A percentile compares a stretch with the other conserved stretches of the same genome.
Conservation (phyloP, 23 red algal species). For the Rhodosorus marinus region DNA sequence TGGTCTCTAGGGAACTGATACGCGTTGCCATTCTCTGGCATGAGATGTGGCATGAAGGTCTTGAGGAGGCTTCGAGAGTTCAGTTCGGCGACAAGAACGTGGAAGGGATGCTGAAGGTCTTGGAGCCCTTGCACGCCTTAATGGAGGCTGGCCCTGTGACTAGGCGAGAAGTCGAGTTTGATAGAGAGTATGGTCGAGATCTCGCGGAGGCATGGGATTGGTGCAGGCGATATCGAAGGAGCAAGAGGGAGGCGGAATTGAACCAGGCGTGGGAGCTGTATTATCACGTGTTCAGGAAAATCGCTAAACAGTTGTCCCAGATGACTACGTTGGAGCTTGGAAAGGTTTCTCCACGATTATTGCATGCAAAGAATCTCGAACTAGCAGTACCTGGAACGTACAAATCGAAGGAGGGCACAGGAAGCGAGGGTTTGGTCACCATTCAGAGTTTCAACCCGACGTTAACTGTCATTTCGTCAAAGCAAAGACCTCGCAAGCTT, state of each 20-base stretch:
- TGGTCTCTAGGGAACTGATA: constrained; percentile 69
- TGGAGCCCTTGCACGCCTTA: constrained; percentile 75
- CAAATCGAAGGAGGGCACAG: constrained; percentile 2
- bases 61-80: constrained; percentile 86
- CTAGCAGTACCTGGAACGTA: constrained; percentile 86
- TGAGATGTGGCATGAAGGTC: constrained; percentile 87
- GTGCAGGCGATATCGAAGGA: constrained; percentile 44
- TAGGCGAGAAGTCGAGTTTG: constrained; percentile 42
- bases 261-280: constrained; percentile 86
- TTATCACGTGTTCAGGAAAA: constrained; percentile 48
- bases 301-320: constrained; percentile 43
- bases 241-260: constrained; percentile 32
- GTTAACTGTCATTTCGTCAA: constrained; percentile 68
- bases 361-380: constrained; percentile 21
- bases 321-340: constrained; percentile 46
- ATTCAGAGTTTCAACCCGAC: constrained; percentile 50
- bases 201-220: constrained; percentile 55
- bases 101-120: constrained; percentile 66
- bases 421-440: constrained; percentile 16
- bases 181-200: constrained; percentile 62
- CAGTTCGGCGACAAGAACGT: constrained; percentile 83
- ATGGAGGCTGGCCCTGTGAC: constrained; percentile 68
- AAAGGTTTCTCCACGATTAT: constrained; percentile 52
- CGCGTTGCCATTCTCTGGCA: constrained; percentile 76
- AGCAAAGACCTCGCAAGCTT: constrained; percentile 82